Evolutionary conservation across 2,329 filamentous ascomycete species (phyloP).

Genomic region (Fusarium sp.): DNA sequence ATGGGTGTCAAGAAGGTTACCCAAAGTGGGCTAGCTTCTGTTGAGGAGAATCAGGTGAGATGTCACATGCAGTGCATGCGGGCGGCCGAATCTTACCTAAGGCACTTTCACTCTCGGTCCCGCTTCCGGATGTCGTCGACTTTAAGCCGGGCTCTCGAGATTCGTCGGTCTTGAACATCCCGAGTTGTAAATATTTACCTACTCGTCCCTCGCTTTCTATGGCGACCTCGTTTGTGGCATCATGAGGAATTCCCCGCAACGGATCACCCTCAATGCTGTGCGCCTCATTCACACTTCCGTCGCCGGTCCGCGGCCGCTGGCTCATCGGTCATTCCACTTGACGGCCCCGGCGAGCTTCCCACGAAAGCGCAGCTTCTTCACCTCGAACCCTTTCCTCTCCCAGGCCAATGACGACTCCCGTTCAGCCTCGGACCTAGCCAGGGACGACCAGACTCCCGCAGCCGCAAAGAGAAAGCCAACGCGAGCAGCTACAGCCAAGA

Average conservation of each 20-base stretch:
- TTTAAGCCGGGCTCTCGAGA: conserved; percentile 4
- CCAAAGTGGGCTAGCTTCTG: conserved; percentile 42
- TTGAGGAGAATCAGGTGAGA: conserved; percentile 36
- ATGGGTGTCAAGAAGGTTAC: conserved; percentile 43
- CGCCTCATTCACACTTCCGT: conserved; percentile 47
- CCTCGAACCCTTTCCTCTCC: conserved; percentile 69
- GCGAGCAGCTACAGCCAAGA: conserved; percentile 66
- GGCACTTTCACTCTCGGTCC: not conserved
- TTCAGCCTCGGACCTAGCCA: conserved; percentile 29
- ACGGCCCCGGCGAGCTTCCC: conserved; percentile 58
- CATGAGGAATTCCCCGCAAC: conserved; percentile 50
- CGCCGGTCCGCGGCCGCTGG: conserved; percentile 42
- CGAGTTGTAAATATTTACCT: conserved; percentile 5
- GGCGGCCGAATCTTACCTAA: conserved; percentile 23
- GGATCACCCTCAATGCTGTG: conserved; percentile 47
- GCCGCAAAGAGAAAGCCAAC: conserved; percentile 60
- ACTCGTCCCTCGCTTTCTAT: conserved; percentile 26
- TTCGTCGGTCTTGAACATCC: not conserved
- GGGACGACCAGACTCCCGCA: conserved; percentile 31
- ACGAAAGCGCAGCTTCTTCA: conserved; percentile 73
- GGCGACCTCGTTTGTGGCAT: conserved; percentile 32
- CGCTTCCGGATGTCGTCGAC: conserved; percentile 5
- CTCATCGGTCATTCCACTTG: conserved; percentile 58
- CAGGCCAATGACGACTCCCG: conserved; percentile 51
- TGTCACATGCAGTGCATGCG: conserved; percentile 43